A percentile compares a stretch with the other conserved stretches of the same genome.
phyloP scores from a whole-genome alignment of 2,329 filamentous ascomycete genomes.

The Talaromyces sp. region DNA sequence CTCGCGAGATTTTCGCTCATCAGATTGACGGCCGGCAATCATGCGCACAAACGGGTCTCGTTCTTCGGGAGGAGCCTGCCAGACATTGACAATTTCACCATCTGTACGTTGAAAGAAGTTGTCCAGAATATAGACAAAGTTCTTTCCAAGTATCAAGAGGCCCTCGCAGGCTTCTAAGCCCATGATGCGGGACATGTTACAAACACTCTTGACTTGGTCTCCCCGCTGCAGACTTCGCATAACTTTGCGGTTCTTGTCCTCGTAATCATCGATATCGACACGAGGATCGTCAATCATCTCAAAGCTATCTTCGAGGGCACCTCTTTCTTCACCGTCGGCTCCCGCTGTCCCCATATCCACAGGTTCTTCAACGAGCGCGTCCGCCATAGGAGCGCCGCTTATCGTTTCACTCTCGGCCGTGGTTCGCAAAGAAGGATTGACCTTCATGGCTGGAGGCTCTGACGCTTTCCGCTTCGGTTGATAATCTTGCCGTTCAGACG shows the following conservation, averaged over 20 bases:
- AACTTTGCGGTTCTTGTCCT: conserved; percentile 97
- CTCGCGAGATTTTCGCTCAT: conserved; percentile 55
- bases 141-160: conserved; percentile 85
- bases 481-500: conserved; percentile 63
- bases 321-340: conserved; percentile 30
- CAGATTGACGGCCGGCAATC: conserved; percentile 70
- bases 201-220: conserved; percentile 87
- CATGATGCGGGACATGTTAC: conserved; percentile 90
- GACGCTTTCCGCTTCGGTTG: conserved; percentile 76
- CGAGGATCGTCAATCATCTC: conserved; percentile 93
- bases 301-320: conserved; percentile 75
- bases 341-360: conserved; percentile 24
- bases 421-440: conserved; percentile 40
- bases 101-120: conserved; percentile 93
- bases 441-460: conserved; percentile 41
- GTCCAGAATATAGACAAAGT: conserved; percentile 88
- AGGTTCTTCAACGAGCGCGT: conserved; percentile 23
- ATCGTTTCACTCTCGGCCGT: conserved; percentile 38
- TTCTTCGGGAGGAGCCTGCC: conserved; percentile 87
- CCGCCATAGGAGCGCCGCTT: conserved; percentile 26
- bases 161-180: conserved; percentile 92
- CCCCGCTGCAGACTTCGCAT: conserved; percentile 88
- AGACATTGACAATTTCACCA: conserved; percentile 93
- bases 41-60: conserved; percentile 93
- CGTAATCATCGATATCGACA: conserved; percentile 76